phyloP scores from a whole-genome alignment of 805 yeast genomes.

The Candida oleophila region DNA sequence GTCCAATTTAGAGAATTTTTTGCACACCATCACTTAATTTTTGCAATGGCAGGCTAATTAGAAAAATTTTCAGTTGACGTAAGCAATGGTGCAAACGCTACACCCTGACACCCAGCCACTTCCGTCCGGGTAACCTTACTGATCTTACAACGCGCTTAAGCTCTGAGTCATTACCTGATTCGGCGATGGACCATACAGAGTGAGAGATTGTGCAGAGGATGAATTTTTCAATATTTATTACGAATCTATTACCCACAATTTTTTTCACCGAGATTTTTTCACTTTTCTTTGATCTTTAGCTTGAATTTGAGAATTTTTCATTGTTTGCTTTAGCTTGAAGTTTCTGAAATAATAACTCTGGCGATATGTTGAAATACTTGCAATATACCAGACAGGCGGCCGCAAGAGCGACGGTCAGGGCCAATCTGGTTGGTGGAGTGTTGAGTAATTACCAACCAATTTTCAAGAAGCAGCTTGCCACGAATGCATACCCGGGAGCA shows the following conservation, averaged over 20 bases:
- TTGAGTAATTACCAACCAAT: background rate
- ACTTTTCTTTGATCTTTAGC: background rate
- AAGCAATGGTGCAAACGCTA: background rate
- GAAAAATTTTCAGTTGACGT: background rate
- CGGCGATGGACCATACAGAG: constrained; percentile 14
- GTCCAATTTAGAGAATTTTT: background rate
- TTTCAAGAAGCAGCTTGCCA: background rate
- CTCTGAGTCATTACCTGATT: constrained; percentile 33
- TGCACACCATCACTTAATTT: background rate
- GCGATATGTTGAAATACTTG: background rate
- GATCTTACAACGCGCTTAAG: constrained; percentile 31
- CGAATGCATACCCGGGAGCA: constrained; percentile 57
- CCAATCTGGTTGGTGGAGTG: background rate
- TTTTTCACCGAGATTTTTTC: constrained; percentile 4
- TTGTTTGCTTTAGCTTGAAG: background rate
- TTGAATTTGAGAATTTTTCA: background rate
- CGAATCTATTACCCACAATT: constrained; percentile 3
- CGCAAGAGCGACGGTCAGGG: background rate
- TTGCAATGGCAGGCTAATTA: background rate
- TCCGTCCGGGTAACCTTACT: constrained; percentile 11
- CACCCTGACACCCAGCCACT: constrained; percentile 1
- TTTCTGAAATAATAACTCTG: background rate
- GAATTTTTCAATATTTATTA: constrained; percentile 7
- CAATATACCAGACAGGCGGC: background rate
- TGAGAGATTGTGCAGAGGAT: background rate